Evolutionary conservation across 1,139 yeast genomes (phyloP), one percentile per base, ranked within the genome.

Genomic region (Oligophagozyma castellii): DNA sequence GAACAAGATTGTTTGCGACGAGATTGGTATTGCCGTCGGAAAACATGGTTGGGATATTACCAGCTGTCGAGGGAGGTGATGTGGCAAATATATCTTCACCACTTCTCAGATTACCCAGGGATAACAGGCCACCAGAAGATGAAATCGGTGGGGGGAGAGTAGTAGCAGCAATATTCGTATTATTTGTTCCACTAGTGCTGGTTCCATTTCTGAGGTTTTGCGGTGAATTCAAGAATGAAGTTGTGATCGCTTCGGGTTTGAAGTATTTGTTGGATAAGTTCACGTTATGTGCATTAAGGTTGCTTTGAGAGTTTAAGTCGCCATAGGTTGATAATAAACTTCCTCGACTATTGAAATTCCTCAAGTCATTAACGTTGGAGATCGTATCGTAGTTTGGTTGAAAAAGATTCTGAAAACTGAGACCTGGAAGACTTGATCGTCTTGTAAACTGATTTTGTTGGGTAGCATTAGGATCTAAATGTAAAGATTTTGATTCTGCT

Each of bases 111-210:
- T 18, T 18, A 10, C 20, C 10, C 20, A 18, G 7, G 8, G 20
- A 18, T 10, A 37, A 25, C n/a, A n/a, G n/a, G n/a, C n/a, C n/a
- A n/a, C n/a, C n/a, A 12, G 40, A 37, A 16, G 36, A 30, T 6
- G 40, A 35, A 4, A 39, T 32, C 12, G 33, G 23, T 10, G 36
- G 36, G 16, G 35, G 36, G 23, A 32, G 36, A 16, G 39, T 31
- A 6, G 7, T 7, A 39, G 35, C 6, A n/a, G n/a, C n/a, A n/a
- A n/a, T n/a, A n/a, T n/a, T n/a, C n/a, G n/a, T n/a, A n/a, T n/a
- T n/a, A n/a, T n/a, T n/a, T n/a, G n/a, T n/a, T n/a, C n/a, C n/a
- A n/a, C n/a, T n/a, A n/a, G n/a, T n/a, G n/a, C n/a, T n/a, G n/a
- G n/a, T n/a, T n/a, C n/a, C n/a, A n/a, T n/a, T n/a, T n/a, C n/a